Conservation (phyloP, 2,329 filamentous ascomycete genomes). For the Calycina herbarum region DNA sequence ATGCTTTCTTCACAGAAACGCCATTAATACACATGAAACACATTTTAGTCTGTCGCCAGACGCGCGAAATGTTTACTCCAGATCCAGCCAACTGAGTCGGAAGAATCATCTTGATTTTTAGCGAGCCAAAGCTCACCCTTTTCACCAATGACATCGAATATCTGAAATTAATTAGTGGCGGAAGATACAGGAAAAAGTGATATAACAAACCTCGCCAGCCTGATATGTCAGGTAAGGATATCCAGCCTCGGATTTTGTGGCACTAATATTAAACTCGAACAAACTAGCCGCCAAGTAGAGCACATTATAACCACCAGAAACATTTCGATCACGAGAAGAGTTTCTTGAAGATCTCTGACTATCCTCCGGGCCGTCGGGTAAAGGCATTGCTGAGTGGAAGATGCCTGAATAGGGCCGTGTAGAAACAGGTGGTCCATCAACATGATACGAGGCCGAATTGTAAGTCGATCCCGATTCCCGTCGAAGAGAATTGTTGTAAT, state of each 20-base stretch:
- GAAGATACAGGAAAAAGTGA: background rate
- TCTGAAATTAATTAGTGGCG: conserved; percentile 45
- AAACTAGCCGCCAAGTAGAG: conserved; percentile 91
- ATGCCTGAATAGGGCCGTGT: conserved; percentile 65
- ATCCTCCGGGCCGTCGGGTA: conserved; percentile 65
- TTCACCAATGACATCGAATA: conserved; percentile 90
- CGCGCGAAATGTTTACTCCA: conserved; percentile 97
- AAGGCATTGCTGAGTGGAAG: conserved; percentile 84
- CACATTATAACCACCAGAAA: conserved; percentile 64
- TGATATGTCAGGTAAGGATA: conserved; percentile 97
- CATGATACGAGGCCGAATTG: conserved; percentile 45
- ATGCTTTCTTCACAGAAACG: conserved; percentile 22
- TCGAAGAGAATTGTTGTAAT: conserved; percentile 44
- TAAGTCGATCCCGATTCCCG: conserved; percentile 58
- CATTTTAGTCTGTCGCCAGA: conserved; percentile 41
- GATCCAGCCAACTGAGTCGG: conserved; percentile 86
- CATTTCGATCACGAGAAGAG: conserved; percentile 57
- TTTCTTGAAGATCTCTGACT: conserved; percentile 56
- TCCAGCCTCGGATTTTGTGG: conserved; percentile 85
- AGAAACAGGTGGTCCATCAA: conserved; percentile 33
- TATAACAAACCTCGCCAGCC: conserved; percentile 72
- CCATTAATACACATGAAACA: conserved; percentile 28
- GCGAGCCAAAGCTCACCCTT: conserved; percentile 98
- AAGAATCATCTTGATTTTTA: conserved; percentile 89
- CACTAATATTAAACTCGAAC: conserved; percentile 96